These are phyloP conservation scores for Metschnikowia cerradonensis DNA, from an alignment of 805 yeast genomes.

Conservation along the genomic window DNA sequence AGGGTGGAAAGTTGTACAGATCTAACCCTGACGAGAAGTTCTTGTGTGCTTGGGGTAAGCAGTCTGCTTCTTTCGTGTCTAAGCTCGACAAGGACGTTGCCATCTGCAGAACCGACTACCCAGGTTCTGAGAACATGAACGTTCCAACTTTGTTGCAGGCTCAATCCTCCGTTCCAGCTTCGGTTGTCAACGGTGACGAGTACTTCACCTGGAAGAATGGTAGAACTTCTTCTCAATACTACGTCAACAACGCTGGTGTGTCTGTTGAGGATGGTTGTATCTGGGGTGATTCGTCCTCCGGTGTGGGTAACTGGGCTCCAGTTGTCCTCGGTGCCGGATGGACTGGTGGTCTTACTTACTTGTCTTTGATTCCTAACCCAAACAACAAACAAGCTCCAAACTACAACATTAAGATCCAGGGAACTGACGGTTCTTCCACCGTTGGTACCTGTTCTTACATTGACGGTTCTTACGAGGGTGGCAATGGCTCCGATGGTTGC, in stretches of 20 bases:
- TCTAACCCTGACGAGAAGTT: slow-evolving; percentile 47
- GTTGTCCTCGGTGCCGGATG: slow-evolving; percentile 74
- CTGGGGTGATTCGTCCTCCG: slow-evolving; percentile 60
- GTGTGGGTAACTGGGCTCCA: slow-evolving; percentile 79
- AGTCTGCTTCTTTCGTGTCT: slow-evolving; percentile 52
- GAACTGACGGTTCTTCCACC: slow-evolving; percentile 15
- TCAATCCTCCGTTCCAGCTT: slow-evolving; percentile 44
- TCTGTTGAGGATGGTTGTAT: slow-evolving; percentile 64
- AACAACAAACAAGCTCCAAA: slow-evolving; percentile 49
- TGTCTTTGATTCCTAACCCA: slow-evolving; percentile 75
- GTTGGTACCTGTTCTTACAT: slow-evolving; percentile 17
- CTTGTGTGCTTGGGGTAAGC: slow-evolving; percentile 64
- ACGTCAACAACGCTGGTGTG: slow-evolving; percentile 75
- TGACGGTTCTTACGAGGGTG: slow-evolving; percentile 17
- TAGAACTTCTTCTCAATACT: slow-evolving; percentile 67
- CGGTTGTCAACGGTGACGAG: slow-evolving; percentile 56
- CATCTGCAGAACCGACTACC: slow-evolving; percentile 75
- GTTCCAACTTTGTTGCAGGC: slow-evolving; percentile 62
- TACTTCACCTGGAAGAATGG: slow-evolving; percentile 57
- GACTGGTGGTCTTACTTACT: slow-evolving; percentile 56
- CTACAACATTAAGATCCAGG: slow-evolving; percentile 41
- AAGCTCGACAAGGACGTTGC: slow-evolving; percentile 52
- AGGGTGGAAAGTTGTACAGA: slow-evolving; percentile 58
- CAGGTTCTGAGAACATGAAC: slow-evolving; percentile 79
- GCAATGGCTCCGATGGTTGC: slow-evolving; percentile 19